Evolutionary conservation across 352 stramenopile genomes (phyloP).

Genomic region (Phytophthora macrochlamydospora): DNA sequence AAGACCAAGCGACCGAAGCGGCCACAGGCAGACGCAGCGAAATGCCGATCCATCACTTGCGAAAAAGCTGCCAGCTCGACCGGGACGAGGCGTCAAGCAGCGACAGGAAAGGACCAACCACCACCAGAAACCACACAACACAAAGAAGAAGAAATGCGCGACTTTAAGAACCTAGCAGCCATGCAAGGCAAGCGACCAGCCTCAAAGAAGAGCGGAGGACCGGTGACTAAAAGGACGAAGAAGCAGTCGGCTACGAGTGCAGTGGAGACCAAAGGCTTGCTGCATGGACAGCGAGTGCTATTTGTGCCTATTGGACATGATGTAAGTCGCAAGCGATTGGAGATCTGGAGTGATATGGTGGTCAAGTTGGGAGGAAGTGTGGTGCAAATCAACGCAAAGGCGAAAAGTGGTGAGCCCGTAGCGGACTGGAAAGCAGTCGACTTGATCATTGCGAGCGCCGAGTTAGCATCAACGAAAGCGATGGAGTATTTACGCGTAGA

Average conservation of each 20-base stretch:
- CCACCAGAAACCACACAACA: too few species aligned
- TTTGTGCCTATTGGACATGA: slow-evolving; percentile 63
- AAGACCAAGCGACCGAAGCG: slow-evolving; percentile 18
- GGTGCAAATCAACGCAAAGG: slow-evolving; percentile 21
- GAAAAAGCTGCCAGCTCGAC: slow-evolving; percentile 8
- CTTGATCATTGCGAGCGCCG: slow-evolving; percentile 51
- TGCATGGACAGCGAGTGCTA: slow-evolving; percentile 49
- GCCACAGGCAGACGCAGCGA: slow-evolving; percentile 7
- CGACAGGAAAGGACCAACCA: too few species aligned
- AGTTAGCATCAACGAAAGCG: slow-evolving; percentile 46
- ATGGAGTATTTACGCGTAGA: slow-evolving; percentile 30
- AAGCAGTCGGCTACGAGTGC: slow-evolving; percentile 9
- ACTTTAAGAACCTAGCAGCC: slow-evolving; percentile 30
- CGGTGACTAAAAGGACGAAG: slow-evolving; percentile 30
- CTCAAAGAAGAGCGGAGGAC: slow-evolving; percentile 23
- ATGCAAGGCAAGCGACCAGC: slow-evolving; percentile 24
- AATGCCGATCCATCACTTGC: neutral
- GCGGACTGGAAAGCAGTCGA: slow-evolving; percentile 54
- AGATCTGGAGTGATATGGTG: slow-evolving; percentile 69
- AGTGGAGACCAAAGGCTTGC: slow-evolving; percentile 18
- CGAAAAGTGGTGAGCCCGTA: neutral
- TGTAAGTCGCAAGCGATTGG: slow-evolving; percentile 67
- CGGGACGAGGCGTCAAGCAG: slow-evolving; percentile 19
- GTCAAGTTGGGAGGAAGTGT: slow-evolving; percentile 53
- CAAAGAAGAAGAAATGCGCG: slow-evolving; percentile 18